Percentiles rank a stretch among this genome's conserved stretches.
Evolutionary conservation across 257 asterid species (phyloP).

Genomic region (Thymus quinquecostatus): DNA sequence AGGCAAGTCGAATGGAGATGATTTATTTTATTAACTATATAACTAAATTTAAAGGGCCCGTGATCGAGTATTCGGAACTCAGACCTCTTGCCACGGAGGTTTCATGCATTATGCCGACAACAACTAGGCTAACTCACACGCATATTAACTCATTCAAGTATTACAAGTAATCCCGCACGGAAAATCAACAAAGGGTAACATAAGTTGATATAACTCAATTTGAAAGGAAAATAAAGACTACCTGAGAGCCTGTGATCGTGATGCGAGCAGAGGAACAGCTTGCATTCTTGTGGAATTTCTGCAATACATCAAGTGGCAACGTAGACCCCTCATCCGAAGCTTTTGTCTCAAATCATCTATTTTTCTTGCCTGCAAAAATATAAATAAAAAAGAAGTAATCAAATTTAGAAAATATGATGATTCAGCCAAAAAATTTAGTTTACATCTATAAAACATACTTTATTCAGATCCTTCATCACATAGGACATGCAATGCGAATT

Average conservation of each 20-base stretch:
- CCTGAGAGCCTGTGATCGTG: slow-evolving; percentile 95
- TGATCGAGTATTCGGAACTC: too few relatives aligned
- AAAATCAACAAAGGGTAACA: neutral
- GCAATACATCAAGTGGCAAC: slow-evolving; percentile 88
- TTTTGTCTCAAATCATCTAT: slow-evolving; percentile 87
- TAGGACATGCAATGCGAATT: slow-evolving; percentile 79
- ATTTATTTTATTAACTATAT: neutral
- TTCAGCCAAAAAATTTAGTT: neutral
- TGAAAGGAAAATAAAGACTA: slow-evolving; percentile 6
- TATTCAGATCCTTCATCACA: slow-evolving; percentile 60
- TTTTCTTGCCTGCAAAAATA: slow-evolving; percentile 61
- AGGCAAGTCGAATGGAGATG: neutral
- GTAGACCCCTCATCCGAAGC: slow-evolving; percentile 87
- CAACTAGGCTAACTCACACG: too few relatives aligned
- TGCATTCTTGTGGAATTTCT: slow-evolving; percentile 86
- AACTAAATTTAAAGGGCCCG: too few relatives aligned
- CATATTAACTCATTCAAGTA: too few relatives aligned
- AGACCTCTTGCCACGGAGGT: too few relatives aligned
- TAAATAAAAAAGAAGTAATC: neutral
- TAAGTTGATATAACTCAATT: neutral
- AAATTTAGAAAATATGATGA: neutral
- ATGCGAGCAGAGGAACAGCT: slow-evolving; percentile 82
- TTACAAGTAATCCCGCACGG: too few relatives aligned
- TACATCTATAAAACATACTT: slow-evolving; percentile 40
- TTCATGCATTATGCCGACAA: too few relatives aligned